A percentile compares a stretch with the other conserved stretches of the same genome.
phyloP scores from a whole-genome alignment of 495 filamentous ascomycete species.

The Hypoxylon intermedium region DNA sequence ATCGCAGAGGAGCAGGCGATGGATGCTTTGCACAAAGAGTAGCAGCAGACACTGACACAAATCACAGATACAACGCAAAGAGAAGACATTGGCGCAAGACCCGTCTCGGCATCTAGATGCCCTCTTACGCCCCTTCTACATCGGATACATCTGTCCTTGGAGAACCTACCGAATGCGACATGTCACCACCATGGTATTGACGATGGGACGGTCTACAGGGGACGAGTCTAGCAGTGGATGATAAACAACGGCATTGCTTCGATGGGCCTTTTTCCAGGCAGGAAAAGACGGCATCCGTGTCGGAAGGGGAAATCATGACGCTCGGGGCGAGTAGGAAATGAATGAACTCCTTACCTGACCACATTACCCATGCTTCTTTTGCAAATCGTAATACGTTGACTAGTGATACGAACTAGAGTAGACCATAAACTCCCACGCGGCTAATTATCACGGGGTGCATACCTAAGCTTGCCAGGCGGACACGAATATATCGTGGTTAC shows the following conservation, averaged over 20 bases:
- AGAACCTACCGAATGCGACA: conserved; percentile 26
- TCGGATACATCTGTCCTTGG: conserved; percentile 38
- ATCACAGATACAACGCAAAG: conserved; percentile 96
- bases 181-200: conserved; percentile 22
- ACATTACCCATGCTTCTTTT: too few species aligned
- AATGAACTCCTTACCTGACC: too few species aligned
- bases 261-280: conserved; percentile 19
- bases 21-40: too few species aligned
- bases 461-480: too few species aligned
- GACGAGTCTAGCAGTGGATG: conserved; percentile 27
- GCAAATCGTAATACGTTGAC: too few species aligned
- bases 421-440: too few species aligned
- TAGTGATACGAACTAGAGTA: too few species aligned
- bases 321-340: conserved; percentile 43
- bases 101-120: conserved; percentile 90
- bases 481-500: too few species aligned
- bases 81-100: conserved; percentile 99
- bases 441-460: too few species aligned
- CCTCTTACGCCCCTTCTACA: conserved; percentile 40
- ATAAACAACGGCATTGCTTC: conserved; percentile 15
- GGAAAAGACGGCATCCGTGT: conserved; percentile 10
- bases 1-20: conserved; percentile 1
- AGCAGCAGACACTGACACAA: conserved; percentile 16
- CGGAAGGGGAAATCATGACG: conserved; percentile 30
- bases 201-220: conserved; percentile 18